Conservation (phyloP, 129 eudicot species). For the Lactuca sativa region DNA sequence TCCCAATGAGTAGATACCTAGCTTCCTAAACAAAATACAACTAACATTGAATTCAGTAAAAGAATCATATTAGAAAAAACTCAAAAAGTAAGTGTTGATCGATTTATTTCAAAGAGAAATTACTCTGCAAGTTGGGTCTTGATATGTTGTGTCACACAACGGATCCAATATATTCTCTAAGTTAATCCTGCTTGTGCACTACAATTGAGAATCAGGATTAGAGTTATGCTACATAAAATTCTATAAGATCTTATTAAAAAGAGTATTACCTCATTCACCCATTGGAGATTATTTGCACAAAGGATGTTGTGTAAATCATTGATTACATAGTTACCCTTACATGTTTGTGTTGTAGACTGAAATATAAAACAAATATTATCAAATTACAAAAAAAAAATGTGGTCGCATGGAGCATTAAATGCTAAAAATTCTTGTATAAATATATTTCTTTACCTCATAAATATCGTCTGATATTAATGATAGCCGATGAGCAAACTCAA, state of each 20-base stretch:
- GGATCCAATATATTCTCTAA: constrained; percentile 30
- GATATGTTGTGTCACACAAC: constrained; percentile 16
- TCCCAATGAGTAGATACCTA: neutral
- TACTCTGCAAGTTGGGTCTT: constrained; percentile 33
- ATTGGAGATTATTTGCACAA: constrained; percentile 32
- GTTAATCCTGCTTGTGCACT: constrained; percentile 31
- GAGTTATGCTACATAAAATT: neutral
- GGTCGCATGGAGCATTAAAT: neutral
- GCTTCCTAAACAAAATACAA: constrained; percentile 17
- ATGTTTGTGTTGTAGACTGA: constrained; percentile 31
- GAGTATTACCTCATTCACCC: constrained; percentile 33
- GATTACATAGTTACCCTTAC: constrained; percentile 35
- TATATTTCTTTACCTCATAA: constrained; percentile 27
- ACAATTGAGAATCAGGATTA: constrained; percentile 5
- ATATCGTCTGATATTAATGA: constrained; percentile 43
- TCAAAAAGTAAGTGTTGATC: neutral
- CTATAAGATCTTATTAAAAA: neutral
- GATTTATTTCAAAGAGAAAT: neutral
- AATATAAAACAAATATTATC: neutral
- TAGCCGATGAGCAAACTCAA: constrained; percentile 35
- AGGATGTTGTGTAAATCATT: constrained; percentile 10
- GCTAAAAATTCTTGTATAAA: neutral
- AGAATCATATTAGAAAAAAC: neutral
- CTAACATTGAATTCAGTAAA: neutral
- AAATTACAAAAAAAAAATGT: neutral